phyloP scores from a whole-genome alignment of 176 grass and related monocot genomes.

The Triticum dicoccoides region DNA sequence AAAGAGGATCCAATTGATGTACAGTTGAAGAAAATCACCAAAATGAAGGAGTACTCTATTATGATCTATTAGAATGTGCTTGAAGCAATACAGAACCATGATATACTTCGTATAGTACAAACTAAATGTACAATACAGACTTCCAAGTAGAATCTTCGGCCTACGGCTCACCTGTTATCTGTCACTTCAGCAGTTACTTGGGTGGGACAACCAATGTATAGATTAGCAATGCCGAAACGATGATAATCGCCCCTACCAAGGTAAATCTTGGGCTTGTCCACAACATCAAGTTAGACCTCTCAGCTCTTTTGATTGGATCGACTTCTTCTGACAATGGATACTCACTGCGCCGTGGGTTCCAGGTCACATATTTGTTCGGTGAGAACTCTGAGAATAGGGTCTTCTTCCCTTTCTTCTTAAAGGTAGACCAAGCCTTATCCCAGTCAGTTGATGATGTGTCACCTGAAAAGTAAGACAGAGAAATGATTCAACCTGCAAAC shows the following conservation, averaged over 20 bases:
- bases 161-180: slow-evolving; percentile 22
- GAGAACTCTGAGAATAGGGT: slow-evolving; percentile 73
- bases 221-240: slow-evolving; percentile 70
- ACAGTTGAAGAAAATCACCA: neutral
- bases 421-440: slow-evolving; percentile 89
- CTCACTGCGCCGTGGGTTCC: slow-evolving; percentile 70
- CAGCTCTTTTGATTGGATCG: slow-evolving; percentile 91
- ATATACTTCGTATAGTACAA: slow-evolving; percentile 23
- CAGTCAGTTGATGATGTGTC: slow-evolving; percentile 72
- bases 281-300: slow-evolving; percentile 76
- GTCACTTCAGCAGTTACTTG: slow-evolving; percentile 52
- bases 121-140: slow-evolving; percentile 38
- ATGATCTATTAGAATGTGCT: slow-evolving; percentile 11
- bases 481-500: neutral
- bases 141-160: slow-evolving; percentile 6
- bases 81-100: slow-evolving; percentile 26
- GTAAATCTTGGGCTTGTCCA: slow-evolving; percentile 96
- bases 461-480: slow-evolving; percentile 39
- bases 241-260: slow-evolving; percentile 67
- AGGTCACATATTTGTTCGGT: slow-evolving; percentile 81
- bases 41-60: neutral
- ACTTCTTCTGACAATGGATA: slow-evolving; percentile 89
- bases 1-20: neutral
- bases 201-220: slow-evolving; percentile 69
- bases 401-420: slow-evolving; percentile 77